phyloP scores from a whole-genome alignment of 2,329 filamentous ascomycete species.

The Tolypocladium nubicola region DNA sequence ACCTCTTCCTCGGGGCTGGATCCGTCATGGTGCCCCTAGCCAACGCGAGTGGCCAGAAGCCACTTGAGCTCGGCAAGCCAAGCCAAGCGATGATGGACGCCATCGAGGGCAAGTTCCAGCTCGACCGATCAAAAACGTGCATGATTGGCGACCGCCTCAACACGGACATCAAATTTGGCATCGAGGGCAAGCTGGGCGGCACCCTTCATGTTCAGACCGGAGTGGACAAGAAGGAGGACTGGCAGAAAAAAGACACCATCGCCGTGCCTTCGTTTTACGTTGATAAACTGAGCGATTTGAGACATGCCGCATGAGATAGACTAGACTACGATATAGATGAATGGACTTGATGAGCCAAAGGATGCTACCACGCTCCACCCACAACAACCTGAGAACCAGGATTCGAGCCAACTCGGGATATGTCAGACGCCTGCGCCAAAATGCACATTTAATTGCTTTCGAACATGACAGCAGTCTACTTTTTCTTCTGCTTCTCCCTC shows the following conservation, averaged over 20 bases:
- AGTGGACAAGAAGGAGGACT: constrained; percentile 76
- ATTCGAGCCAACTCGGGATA: background rate
- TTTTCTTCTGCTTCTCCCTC: constrained; percentile 24
- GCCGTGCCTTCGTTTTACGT: constrained; percentile 76
- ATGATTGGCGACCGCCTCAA: constrained; percentile 94
- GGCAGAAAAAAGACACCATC: constrained; percentile 56
- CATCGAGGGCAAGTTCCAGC: constrained; percentile 88
- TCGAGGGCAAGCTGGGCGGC: constrained; percentile 82
- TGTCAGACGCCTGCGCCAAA: background rate
- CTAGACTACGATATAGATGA: constrained; percentile 1
- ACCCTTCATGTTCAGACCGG: constrained; percentile 87
- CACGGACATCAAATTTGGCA: constrained; percentile 92
- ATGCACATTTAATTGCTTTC: background rate
- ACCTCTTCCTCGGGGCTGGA: constrained; percentile 86
- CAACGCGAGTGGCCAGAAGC: constrained; percentile 59
- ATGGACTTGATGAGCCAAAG: background rate
- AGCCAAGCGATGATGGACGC: constrained; percentile 99
- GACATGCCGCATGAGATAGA: constrained; percentile 11
- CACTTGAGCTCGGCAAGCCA: constrained; percentile 79
- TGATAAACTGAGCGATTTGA: constrained; percentile 72
- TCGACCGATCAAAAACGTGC: constrained; percentile 75
- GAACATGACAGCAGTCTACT: background rate
- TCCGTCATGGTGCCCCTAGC: constrained; percentile 68
- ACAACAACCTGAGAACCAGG: background rate
- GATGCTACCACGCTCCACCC: background rate